Evolutionary conservation across 192 early-diverging fungal genomes (phyloP).

Genomic region (Oehlia diaphana): DNA sequence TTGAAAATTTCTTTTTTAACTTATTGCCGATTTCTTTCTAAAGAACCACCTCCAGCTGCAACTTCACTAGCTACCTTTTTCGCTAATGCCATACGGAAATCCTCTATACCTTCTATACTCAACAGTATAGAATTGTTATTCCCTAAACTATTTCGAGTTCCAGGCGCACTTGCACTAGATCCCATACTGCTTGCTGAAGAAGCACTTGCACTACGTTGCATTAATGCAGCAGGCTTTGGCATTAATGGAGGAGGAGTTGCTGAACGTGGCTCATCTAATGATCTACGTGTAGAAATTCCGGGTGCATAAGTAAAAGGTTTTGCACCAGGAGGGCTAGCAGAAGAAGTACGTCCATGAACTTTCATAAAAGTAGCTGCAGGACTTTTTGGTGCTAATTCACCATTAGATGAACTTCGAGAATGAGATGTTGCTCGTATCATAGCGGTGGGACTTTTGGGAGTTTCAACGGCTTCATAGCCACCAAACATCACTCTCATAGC

Average conservation of each 20-base stretch:
- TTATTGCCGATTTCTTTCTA: constrained; percentile 26
- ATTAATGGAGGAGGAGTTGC: constrained; percentile 21
- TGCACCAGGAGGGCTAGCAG: background rate
- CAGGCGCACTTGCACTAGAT: background rate
- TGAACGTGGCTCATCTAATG: constrained; percentile 25
- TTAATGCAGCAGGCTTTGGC: constrained; percentile 21
- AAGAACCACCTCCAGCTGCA: constrained; percentile 15
- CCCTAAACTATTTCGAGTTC: constrained; percentile 9
- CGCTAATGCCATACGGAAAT: constrained; percentile 14
- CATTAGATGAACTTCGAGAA: constrained; percentile 3
- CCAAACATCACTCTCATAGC: constrained; percentile 23
- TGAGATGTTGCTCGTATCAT: background rate
- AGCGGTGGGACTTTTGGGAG: constrained; percentile 8
- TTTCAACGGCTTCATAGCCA: background rate
- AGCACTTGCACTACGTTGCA: constrained; percentile 28
- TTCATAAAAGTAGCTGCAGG: background rate
- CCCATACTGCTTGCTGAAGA: constrained; percentile 21
- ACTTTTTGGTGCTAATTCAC: constrained; percentile 11
- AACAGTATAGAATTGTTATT: background rate
- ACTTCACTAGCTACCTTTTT: constrained; percentile 27
- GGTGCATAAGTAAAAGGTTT: background rate
- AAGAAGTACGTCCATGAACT: constrained; percentile 2
- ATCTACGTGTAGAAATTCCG: constrained; percentile 9
- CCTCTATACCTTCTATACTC: constrained; percentile 9
- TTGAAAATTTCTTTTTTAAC: no score